Evolutionary conservation across 2,329 filamentous ascomycete genomes (phyloP), one percentile per base, ranked within the genome.

Genomic region (Xylariaceae sp.): DNA sequence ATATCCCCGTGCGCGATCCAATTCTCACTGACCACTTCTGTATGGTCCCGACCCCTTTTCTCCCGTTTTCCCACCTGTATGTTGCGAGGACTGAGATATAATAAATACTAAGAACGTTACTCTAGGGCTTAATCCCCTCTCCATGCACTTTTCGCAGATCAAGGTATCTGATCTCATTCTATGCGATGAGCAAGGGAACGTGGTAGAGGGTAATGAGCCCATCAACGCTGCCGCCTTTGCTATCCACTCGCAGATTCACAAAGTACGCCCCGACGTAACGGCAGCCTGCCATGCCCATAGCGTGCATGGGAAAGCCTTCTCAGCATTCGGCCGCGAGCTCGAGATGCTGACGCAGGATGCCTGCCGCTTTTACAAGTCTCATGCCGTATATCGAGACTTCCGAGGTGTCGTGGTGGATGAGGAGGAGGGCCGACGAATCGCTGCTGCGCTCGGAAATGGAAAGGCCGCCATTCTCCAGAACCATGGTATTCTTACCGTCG

Each of bases 321-420:
- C 78, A 30, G 73, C 77, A 0, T 87, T 87, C 67, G 82, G 76
- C 1, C 75, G 73, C 10, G 78, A 78, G 11, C 72, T 87, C 9
- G 83, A 86, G 58, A 87, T 87, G 83, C 72, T 87, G 49, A 86
- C 81, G 51, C 83, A 80, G 71, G 84, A 81, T 65, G 78, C 82
- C 0, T 78, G 77, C 48, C 80, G 82, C 51, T 81, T 87, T 61
- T 82, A 86, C 67, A 78, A 81, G 3, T 78, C 80, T 3, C 82
- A 86, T 67, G 78, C 80, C 2, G 81, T 86, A 1, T 86, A 87
- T 66, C 68, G 77, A 2, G 78, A 83, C 7, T 87, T 84, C 65
- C 80, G 83, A 8, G 85, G 85, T 11, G 78, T 87, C 0, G 84
- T 88, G 0, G 75, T 88, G 17, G 79, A 77, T 2, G 77, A 76